Evolutionary conservation across 2,329 filamentous ascomycete genomes (phyloP), one percentile per base, ranked within the genome.

Genomic region (Colletotrichum shisoi): DNA sequence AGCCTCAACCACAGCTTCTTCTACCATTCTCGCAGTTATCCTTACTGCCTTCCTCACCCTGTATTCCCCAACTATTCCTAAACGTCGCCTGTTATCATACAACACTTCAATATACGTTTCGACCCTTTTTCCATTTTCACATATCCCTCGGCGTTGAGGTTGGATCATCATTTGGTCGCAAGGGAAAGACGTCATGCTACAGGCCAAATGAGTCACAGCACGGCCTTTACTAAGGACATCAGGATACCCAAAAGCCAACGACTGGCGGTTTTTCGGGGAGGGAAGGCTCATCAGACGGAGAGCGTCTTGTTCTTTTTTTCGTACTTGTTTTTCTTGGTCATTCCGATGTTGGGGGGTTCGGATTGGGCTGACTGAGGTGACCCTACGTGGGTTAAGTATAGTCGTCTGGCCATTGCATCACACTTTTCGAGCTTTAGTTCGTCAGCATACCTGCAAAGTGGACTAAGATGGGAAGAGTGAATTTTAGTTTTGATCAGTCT

Each of bases 181-280:
- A 46, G 48, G 61, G 44, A 56, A 54, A 64, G 57, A 59, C 44
- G 57, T 54, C 63, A 60, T 56, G 54, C 49, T 40, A n/a, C 62
- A 66, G 58, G 56, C n/a, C 61, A 24, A 58, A 51, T 37, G 40
- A 58, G 44, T 54, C 40, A 51, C 49, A 61, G 61, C 64, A 64
- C 54, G 54, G 44, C 39, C 46, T 39, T 48, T 51, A 63, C 49
- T 49, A 64, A 64, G 54, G 57, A 59, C 39, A 64, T 54, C 45
- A 61, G 64, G 61, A 67, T 67, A 67, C 64, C 61, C 64, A 67
- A 67, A 67, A 56, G 61, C 61, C 64, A 67, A 7, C 21, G 44
- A 58, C 6, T 60, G 64, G 64, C 64, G 42, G 44, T 64, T 59
- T 49, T 59, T 45, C 51, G 48, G 40, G 19, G 34, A 44, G 19